These are phyloP conservation scores for Tetraselmis striata DNA, from an alignment of 139 green algal species.

Conservation along the genomic window DNA sequence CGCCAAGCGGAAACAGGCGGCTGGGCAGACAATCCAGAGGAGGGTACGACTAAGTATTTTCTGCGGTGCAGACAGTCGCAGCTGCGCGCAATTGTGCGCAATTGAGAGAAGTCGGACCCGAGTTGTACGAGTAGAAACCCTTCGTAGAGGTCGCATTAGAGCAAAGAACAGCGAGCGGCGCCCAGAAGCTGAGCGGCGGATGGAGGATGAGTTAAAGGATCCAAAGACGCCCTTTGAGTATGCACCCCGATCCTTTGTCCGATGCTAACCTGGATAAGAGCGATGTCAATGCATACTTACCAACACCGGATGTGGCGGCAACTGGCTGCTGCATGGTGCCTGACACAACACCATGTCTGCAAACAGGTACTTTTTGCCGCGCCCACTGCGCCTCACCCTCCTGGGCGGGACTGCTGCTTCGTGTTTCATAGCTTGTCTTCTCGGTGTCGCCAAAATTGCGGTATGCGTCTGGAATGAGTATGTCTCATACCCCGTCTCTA, in stretches of 20 bases:
- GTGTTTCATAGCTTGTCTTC: conserved; percentile 29
- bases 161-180: too few species aligned
- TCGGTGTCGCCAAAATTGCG: conserved; percentile 10
- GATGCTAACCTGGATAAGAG: not conserved
- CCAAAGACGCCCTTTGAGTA: conserved; percentile 51
- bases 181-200: not conserved
- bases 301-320: not conserved
- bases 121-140: too few species aligned
- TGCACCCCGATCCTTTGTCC: not conserved
- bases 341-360: not conserved
- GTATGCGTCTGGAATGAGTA: not conserved
- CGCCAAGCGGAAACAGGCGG: too few species aligned
- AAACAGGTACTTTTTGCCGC: conserved; percentile 36
- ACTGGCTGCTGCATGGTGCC: not conserved
- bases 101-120: too few species aligned
- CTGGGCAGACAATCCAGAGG: too few species aligned
- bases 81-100: too few species aligned
- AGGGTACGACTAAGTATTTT: too few species aligned
- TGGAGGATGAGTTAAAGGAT: conserved; percentile 56
- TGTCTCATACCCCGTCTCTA: not conserved
- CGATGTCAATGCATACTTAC: not conserved
- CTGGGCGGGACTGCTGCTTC: conserved; percentile 27
- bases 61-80: too few species aligned
- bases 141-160: too few species aligned
- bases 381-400: conserved; percentile 31